Base-by-base conservation (phyloP, 192 early-diverging fungal genomes). In the Irineochytrium annulatum region DNA sequence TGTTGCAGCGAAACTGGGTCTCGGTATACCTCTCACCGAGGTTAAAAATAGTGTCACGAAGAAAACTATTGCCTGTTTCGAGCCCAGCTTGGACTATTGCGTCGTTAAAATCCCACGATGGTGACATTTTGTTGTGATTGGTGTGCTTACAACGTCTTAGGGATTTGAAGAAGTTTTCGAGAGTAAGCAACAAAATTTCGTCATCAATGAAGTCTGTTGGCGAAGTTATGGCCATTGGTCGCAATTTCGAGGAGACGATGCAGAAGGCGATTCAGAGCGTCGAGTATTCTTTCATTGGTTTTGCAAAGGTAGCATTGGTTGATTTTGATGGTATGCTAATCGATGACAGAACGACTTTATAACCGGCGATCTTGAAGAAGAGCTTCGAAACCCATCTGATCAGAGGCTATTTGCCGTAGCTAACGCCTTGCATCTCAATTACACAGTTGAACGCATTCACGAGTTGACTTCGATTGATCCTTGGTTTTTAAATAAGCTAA, bases 141-240 rank as follows among this genome's bases (percentile, higher is more conserved):
- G 6, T 19, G 31, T 63, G 20, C 6, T 60, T 63, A 32, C 56
- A 8, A 6, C n/a, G 26, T 62, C 31, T 63, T 62, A 91, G 89
- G 91, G 96, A 98, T 75, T 76, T 98, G 68, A 90, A 87, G 58
- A 98, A 98, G 86, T 98, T 98, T 74, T 84, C 88, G 65, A 87
- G 89, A 58, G 95, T 98, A 51, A 86, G 84, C 76, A 92, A 82
- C 63, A 87, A 88, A 57, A 85, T 98, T 59, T 82, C 82, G 28
- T 93, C 91, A 2, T 85, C 91, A 2, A 98, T 98, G 95, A 98
- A 98, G 77, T 87, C 83, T 45, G 95, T 98, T 20, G 94, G 95
- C 45, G 95, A 98, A 73, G 95, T 98, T 32, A 98, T 97, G 95
- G 87, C 91, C 6, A 89, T 98, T 56, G 95, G 95, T 8, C 79